Conservation (phyloP, 306 rosid species). For the Citrullus amarus region DNA sequence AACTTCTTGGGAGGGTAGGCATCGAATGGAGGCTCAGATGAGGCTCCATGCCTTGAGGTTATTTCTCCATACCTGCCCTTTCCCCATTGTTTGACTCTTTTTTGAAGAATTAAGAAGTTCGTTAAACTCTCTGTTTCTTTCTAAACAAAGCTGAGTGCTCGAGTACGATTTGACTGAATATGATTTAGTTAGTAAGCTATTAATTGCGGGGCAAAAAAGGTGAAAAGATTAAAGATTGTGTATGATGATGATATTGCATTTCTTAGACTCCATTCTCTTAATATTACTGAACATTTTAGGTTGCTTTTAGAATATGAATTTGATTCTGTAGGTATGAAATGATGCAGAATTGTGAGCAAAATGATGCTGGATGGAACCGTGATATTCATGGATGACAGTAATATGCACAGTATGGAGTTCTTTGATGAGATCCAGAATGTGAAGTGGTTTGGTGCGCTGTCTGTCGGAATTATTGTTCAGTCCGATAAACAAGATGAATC, state of each 20-base stretch:
- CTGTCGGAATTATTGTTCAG: conserved; percentile 82
- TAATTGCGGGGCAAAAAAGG: background rate
- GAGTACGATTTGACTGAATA: background rate
- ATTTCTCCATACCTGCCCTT: background rate
- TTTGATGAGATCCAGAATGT: conserved; percentile 82
- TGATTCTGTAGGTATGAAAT: conserved; percentile 21
- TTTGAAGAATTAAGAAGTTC: conserved; percentile 1
- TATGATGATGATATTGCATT: background rate
- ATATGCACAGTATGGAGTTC: conserved; percentile 92
- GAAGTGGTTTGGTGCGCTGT: conserved; percentile 87
- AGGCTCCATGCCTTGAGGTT: conserved; percentile 84
- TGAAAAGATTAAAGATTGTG: background rate
- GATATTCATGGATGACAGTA: conserved; percentile 96
- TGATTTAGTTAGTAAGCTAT: background rate
- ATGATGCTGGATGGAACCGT: conserved; percentile 81
- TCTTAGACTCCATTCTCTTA: background rate
- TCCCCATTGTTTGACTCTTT: background rate
- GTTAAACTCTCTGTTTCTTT: background rate
- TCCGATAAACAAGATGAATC: conserved; percentile 27
- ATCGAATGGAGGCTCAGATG: conserved; percentile 71
- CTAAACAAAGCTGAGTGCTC: background rate
- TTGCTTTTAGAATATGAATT: conserved; percentile 14
- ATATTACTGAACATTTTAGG: conserved; percentile 1
- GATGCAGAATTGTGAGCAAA: conserved; percentile 69
- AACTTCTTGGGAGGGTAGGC: conserved; percentile 74